phyloP scores from a whole-genome alignment of 805 yeast genomes.

The Yarrowia sp. region DNA sequence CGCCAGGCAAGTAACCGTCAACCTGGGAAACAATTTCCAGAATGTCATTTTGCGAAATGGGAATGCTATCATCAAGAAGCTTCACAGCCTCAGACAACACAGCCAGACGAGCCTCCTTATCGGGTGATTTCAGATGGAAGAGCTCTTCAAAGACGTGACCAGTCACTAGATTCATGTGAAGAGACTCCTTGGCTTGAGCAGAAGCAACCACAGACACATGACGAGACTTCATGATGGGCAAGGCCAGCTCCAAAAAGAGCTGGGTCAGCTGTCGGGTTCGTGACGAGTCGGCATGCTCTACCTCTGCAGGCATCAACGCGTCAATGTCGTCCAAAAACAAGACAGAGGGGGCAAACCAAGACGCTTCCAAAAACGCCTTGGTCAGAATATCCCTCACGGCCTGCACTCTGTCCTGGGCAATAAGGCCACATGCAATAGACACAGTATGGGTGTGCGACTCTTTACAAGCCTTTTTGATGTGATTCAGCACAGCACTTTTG shows the following conservation, averaged over 20 bases:
- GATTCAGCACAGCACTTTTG: constrained; percentile 56
- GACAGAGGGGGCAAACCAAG: constrained; percentile 78
- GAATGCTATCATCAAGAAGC: constrained; percentile 40
- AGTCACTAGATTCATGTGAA: constrained; percentile 60
- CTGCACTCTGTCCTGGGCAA: constrained; percentile 44
- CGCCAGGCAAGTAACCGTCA: constrained; percentile 88
- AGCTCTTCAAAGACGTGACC: constrained; percentile 70
- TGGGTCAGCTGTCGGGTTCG: constrained; percentile 66
- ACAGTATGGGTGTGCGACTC: constrained; percentile 42
- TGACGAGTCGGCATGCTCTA: constrained; percentile 57
- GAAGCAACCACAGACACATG: constrained; percentile 61
- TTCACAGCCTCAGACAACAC: constrained; percentile 48
- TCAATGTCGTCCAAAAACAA: constrained; percentile 78
- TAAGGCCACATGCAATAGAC: constrained; percentile 53
- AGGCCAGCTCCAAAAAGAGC: constrained; percentile 50
- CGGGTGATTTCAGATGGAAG: constrained; percentile 64
- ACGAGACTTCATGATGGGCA: constrained; percentile 42
- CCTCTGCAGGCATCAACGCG: constrained; percentile 64
- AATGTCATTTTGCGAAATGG: constrained; percentile 3
- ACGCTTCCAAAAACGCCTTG: constrained; percentile 50
- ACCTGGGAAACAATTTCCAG: constrained; percentile 62
- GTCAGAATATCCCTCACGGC: constrained; percentile 36
- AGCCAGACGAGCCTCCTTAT: constrained; percentile 54
- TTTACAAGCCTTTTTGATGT: constrained; percentile 36
- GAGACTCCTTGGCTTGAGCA: constrained; percentile 58